These are phyloP conservation scores for Aspergillus ustus DNA, from an alignment of 2,329 filamentous ascomycete genomes.

Conservation along the genomic window DNA sequence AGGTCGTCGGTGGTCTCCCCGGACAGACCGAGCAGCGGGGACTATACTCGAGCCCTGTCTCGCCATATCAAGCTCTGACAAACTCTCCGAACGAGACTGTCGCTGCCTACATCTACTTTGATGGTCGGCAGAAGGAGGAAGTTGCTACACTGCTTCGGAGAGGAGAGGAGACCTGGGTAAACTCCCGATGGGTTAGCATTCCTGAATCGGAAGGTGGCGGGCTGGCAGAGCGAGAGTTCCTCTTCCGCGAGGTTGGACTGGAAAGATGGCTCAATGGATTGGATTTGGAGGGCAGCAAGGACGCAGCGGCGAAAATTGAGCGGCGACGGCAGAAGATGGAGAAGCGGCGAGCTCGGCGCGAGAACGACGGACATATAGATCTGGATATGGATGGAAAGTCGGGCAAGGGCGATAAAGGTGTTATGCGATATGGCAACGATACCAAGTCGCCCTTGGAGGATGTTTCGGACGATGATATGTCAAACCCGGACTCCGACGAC, in stretches of 20 bases:
- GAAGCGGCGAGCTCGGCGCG: conserved; percentile 79
- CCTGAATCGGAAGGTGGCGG: conserved; percentile 90
- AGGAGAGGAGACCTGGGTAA: conserved; percentile 98
- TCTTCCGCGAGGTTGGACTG: conserved; percentile 94
- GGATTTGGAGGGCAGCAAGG: conserved; percentile 90
- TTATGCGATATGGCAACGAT: conserved; percentile 81
- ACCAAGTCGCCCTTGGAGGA: conserved; percentile 75
- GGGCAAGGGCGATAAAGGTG: conserved; percentile 52
- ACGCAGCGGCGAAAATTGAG: conserved; percentile 80
- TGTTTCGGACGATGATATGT: conserved; percentile 70
- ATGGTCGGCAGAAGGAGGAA: conserved; percentile 92
- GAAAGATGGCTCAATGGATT: conserved; percentile 96
- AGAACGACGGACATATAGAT: conserved; percentile 59
- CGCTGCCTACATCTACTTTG: conserved; percentile 98
- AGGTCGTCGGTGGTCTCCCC: conserved; percentile 75
- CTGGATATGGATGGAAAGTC: conserved; percentile 44
- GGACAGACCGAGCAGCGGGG: conserved; percentile 58
- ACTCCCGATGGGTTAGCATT: conserved; percentile 95
- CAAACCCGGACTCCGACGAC: conserved; percentile 75
- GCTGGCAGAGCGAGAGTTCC: conserved; percentile 91
- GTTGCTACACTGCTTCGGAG: conserved; percentile 90
- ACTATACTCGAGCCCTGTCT: conserved; percentile 63
- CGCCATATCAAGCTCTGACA: conserved; percentile 89
- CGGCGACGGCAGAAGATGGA: conserved; percentile 71
- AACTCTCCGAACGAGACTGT: conserved; percentile 95